Evolutionary conservation across 768 basidiomycete genomes (phyloP).

Genomic region (Bullera alba): DNA sequence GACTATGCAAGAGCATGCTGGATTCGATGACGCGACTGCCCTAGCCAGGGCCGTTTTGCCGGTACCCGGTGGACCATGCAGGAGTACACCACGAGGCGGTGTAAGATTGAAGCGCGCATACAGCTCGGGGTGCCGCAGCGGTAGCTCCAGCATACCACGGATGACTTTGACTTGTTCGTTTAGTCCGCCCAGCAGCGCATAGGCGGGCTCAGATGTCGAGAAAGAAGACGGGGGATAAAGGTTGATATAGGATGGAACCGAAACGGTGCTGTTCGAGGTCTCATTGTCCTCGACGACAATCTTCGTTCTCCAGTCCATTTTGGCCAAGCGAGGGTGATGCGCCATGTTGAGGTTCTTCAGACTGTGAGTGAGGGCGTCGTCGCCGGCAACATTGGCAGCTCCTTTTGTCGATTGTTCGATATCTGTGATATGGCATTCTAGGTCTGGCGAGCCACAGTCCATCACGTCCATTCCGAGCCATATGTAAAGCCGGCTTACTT

Average conservation of each 20-base stretch:
- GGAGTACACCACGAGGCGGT: conserved; percentile 88
- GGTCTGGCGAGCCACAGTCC: too few species aligned
- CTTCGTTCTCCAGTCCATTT: background rate
- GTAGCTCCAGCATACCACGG: conserved; percentile 75
- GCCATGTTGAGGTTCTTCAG: background rate
- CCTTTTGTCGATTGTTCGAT: conserved; percentile 33
- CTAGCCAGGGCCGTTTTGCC: conserved; percentile 96
- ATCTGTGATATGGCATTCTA: conserved; percentile 4
- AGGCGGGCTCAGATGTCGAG: conserved; percentile 50
- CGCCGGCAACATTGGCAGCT: conserved; percentile 1
- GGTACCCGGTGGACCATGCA: conserved; percentile 94
- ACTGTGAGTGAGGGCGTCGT: background rate
- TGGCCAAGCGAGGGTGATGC: background rate
- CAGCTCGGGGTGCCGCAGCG: conserved; percentile 71
- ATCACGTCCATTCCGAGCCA: too few species aligned
- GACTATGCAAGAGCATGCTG: conserved; percentile 73
- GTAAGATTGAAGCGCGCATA: conserved; percentile 80
- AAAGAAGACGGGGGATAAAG: conserved; percentile 36
- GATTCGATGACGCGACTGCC: conserved; percentile 79
- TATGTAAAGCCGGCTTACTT: too few species aligned
- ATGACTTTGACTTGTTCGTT: conserved; percentile 80
- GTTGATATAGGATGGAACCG: conserved; percentile 43
- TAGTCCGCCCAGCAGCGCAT: conserved; percentile 78
- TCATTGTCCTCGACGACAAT: conserved; percentile 17
- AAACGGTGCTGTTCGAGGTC: conserved; percentile 1